phyloP scores from a whole-genome alignment of 2,329 filamentous ascomycete species.

The Ceratocystis destructans region DNA sequence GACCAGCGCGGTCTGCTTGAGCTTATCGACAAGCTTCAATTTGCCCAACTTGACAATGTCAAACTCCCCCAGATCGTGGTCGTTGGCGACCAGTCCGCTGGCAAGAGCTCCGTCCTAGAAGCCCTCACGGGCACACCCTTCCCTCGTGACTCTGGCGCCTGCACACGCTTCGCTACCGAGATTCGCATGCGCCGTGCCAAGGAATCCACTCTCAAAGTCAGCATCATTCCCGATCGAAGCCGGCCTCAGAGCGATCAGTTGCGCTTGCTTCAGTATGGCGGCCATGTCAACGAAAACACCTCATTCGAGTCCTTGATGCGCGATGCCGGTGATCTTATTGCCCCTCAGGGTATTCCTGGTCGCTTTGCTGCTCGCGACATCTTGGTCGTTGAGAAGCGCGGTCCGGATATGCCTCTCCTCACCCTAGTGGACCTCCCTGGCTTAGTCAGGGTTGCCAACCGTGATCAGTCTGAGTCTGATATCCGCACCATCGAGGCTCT shows the following conservation, averaged over 20 bases:
- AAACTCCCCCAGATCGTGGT: conserved; percentile 49
- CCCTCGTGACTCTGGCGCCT: conserved; percentile 44
- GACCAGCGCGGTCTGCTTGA: conserved; percentile 46
- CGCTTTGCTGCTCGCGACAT: conserved; percentile 40
- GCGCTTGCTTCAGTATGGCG: conserved; percentile 35
- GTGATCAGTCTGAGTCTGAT: conserved; percentile 39
- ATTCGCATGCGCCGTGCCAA: conserved; percentile 39
- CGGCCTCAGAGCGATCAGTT: conserved; percentile 35
- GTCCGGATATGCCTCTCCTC: conserved; percentile 44
- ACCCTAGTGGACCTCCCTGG: conserved; percentile 50
- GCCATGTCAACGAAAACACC: conserved; percentile 32
- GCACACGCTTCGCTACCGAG: conserved; percentile 49
- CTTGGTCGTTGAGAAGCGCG: conserved; percentile 44
- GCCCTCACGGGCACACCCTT: conserved; percentile 50
- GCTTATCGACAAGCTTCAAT: conserved; percentile 42
- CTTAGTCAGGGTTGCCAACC: conserved; percentile 40
- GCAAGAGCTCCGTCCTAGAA: conserved; percentile 50
- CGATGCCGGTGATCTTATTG: conserved; percentile 38
- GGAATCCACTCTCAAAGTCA: conserved; percentile 34
- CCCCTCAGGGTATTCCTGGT: conserved; percentile 36
- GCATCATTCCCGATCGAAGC: conserved; percentile 41
- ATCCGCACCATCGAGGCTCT: conserved; percentile 39
- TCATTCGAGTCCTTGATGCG: conserved; percentile 39
- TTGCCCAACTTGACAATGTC: conserved; percentile 38
- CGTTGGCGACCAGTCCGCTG: conserved; percentile 50